Evolutionary conservation across 768 basidiomycete genomes (phyloP).

Genomic region (Hypholoma fasciculare): DNA sequence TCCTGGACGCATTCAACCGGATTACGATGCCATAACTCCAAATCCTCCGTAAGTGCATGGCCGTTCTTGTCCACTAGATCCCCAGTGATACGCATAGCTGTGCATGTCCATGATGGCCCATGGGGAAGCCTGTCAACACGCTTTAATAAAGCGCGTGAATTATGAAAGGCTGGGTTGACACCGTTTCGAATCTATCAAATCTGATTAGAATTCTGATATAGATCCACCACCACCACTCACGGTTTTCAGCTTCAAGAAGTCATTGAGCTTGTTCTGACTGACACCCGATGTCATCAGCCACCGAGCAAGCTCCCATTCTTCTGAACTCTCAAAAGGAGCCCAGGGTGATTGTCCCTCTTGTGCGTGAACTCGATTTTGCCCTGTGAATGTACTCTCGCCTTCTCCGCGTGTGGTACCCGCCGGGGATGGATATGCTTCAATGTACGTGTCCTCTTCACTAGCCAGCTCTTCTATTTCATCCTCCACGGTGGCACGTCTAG

Average conservation of each 20-base stretch:
- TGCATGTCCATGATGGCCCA: conserved; percentile 24
- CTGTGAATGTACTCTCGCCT: not conserved
- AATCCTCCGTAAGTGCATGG: not conserved
- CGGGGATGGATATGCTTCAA: not conserved
- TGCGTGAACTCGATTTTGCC: not conserved
- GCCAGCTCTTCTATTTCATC: not conserved
- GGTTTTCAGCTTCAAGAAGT: conserved; percentile 29
- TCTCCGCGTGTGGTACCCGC: conserved; percentile 1
- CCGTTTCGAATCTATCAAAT: conserved; percentile 15
- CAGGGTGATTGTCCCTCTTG: conserved; percentile 11
- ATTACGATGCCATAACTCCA: conserved; percentile 9
- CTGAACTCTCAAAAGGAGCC: conserved; percentile 29
- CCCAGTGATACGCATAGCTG: conserved; percentile 17
- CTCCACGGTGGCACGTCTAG: not conserved
- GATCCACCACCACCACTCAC: conserved; percentile 15
- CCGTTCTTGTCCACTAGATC: conserved; percentile 1
- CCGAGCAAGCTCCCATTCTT: conserved; percentile 32
- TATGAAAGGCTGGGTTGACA: conserved; percentile 22
- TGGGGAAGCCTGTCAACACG: conserved; percentile 24
- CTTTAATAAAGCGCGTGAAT: conserved; percentile 20
- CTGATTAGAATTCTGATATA: not conserved
- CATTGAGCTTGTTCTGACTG: conserved; percentile 28
- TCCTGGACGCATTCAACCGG: conserved; percentile 32
- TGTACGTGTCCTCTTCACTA: not conserved
- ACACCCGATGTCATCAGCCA: conserved; percentile 29